These are phyloP conservation scores for Acanthamoeba culbertsoni DNA, from an alignment of 208 protist genomes.

Conservation along the genomic window DNA sequence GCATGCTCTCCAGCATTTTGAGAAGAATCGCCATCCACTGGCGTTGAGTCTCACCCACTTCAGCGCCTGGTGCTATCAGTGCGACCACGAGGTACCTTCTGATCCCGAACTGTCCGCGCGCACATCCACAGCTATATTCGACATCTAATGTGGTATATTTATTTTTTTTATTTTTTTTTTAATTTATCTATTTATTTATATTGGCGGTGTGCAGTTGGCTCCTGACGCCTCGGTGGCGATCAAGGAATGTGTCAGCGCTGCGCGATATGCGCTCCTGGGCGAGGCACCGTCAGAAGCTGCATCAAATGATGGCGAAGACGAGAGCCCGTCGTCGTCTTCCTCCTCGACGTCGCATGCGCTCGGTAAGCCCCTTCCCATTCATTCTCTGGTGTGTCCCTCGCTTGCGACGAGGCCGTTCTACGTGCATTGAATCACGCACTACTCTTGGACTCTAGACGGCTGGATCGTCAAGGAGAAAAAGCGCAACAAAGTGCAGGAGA, in stretches of 20 bases:
- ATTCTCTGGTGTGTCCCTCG: no score
- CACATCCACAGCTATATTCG: no score
- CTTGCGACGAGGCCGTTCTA: no score
- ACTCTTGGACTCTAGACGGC: no score
- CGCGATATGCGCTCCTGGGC: neutral
- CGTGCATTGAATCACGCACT: no score
- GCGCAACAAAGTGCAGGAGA: neutral
- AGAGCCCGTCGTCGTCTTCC: no score
- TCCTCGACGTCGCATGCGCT: no score
- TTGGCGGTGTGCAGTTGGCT: neutral
- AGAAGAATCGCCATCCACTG: neutral
- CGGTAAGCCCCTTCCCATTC: no score
- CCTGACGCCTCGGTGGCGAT: neutral
- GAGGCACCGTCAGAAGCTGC: neutral
- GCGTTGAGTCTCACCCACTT: neutral
- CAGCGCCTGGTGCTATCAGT: neutral
- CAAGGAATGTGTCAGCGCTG: neutral
- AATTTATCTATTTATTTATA: neutral
- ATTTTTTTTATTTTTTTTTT: no score
- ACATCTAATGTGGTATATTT: no score
- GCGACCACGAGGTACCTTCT: constrained; percentile 2
- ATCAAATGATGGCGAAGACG: neutral
- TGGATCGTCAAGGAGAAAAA: neutral
- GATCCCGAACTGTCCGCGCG: no score
- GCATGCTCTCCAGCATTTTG: neutral